A percentile compares a stretch with the other conserved stretches of the same genome.
phyloP scores from a whole-genome alignment of 2,329 filamentous ascomycete species.

The Mycosphaerella sp. region DNA sequence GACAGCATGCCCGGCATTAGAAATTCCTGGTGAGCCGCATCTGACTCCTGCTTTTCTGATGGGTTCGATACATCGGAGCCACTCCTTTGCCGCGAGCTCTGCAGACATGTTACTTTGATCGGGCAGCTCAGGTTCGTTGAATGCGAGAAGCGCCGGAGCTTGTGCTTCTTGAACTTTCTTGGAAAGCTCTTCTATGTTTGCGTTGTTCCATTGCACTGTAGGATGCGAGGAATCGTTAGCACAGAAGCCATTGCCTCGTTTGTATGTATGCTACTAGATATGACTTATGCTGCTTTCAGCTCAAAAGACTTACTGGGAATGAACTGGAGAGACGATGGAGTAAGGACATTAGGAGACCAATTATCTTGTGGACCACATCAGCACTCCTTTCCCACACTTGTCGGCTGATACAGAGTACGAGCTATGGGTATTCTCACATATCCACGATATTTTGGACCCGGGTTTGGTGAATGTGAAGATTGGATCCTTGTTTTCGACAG shows the following conservation, averaged over 20 bases:
- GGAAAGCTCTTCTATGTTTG: conserved; percentile 24
- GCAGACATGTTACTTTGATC: conserved; percentile 30
- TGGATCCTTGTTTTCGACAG: conserved; percentile 28
- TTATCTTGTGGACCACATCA: conserved; percentile 10
- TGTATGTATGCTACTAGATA: too few species aligned
- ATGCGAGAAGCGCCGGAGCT: conserved; percentile 20
- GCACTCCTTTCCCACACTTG: too few species aligned
- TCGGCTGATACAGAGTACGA: too few species aligned
- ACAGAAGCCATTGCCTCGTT: too few species aligned
- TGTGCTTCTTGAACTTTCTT: conserved; percentile 18
- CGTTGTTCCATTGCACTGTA: conserved; percentile 31
- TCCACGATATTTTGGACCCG: conserved; percentile 31
- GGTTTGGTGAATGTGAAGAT: conserved; percentile 30
- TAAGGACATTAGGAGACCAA: conserved; percentile 29
- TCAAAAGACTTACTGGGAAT: conserved; percentile 17
- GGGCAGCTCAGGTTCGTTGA: conserved; percentile 32
- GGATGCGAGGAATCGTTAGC: too few species aligned
- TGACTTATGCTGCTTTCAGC: too few species aligned
- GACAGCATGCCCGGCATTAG: conserved; percentile 26
- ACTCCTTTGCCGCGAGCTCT: conserved; percentile 25
- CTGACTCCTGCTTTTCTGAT: conserved; percentile 23
- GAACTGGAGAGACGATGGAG: conserved; percentile 24
- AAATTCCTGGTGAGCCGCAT: conserved; percentile 30
- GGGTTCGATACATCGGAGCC: conserved; percentile 28
- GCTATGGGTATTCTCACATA: conserved; percentile 15